Evolutionary conservation across 495 filamentous ascomycete genomes (phyloP), one percentile per base, ranked within the genome.

Genomic region (Hypomontagnella submonticulosa): DNA sequence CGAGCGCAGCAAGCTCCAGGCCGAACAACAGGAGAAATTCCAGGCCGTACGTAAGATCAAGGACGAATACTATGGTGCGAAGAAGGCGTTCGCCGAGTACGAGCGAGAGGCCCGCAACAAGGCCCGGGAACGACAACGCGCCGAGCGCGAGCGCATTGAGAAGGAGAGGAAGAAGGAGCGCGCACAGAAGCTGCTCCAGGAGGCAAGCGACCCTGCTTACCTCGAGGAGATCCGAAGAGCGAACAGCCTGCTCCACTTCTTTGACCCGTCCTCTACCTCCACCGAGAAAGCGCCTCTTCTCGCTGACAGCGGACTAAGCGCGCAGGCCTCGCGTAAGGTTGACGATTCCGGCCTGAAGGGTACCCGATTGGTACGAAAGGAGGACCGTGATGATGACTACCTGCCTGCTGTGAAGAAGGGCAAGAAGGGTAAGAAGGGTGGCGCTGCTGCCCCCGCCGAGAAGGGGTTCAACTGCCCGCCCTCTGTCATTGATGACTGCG

Each of bases 121-220:
- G 57, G 83, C 85, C 56, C 86, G 91, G 27, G 80, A 83, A 58
- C 73, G 76, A 36, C 75, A 80, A 62, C 77, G 76, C 67, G 77
- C 75, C 40, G 94, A 97, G 79, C 89, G 88, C 54, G 86, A 92
- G 65, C 89, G 89, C 71, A 84, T 86, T 54, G 88, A 93, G 81
- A 89, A 89, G 66, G 91, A 96, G 63, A 89, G 89, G 80, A 86
- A 88, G 77, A 92, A 89, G 81, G 90, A 93, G 78, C 82, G 90
- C 27, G 95, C 95, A 15, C 84, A 93, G 81, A 90, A 91, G 77
- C 75, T 88, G 77, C 86, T 97, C 46, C 93, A 93, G 73, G 93
- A 97, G 79, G 95, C 96, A 59, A 93, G 91, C 53, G 84, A 88
- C 64, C 92, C 87, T 0, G 95, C 95, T 40, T 99, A 92, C 79